Conservation (phyloP, 179 eudicot genomes). For the Spinacia oleracea region DNA sequence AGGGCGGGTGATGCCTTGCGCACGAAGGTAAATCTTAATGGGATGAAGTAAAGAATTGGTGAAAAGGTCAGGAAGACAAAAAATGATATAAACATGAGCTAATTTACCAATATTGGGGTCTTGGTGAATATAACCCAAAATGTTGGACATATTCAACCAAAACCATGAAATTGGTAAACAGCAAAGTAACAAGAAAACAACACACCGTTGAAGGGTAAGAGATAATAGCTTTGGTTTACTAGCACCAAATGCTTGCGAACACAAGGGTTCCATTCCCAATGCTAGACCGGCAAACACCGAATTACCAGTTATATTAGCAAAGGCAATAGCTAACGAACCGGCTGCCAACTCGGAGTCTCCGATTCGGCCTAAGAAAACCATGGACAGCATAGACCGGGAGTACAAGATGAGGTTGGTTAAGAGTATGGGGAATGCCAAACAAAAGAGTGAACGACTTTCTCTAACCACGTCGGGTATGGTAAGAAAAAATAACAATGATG, state of each 20-base stretch:
- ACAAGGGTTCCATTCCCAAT: conserved; percentile 84
- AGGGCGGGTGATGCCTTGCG: conserved; percentile 83
- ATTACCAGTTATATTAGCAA: conserved; percentile 84
- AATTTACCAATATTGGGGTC: conserved; percentile 47
- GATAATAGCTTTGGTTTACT: conserved; percentile 57
- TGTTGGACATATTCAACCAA: conserved; percentile 54
- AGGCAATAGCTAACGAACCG: conserved; percentile 90
- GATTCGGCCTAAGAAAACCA: conserved; percentile 75
- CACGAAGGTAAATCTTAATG: conserved; percentile 77
- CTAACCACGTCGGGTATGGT: conserved; percentile 26
- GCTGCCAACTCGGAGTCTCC: conserved; percentile 72
- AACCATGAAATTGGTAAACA: conserved; percentile 58
- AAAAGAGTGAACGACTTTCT: conserved; percentile 46
- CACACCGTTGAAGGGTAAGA: conserved; percentile 65
- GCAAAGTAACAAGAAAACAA: conserved; percentile 53
- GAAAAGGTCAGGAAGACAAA: conserved; percentile 65
- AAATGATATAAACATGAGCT: conserved; percentile 58
- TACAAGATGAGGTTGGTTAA: conserved; percentile 66
- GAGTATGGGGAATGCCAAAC: conserved; percentile 62
- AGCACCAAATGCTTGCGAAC: conserved; percentile 88
- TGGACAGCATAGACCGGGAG: conserved; percentile 71
- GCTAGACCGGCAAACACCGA: conserved; percentile 83
- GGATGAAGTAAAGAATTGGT: conserved; percentile 76
- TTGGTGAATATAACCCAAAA: conserved; percentile 45
- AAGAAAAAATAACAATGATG: conserved; percentile 14